These are phyloP conservation scores for Simmondsia chinensis DNA, from an alignment of 148 eudicot genomes.

Conservation along the genomic window DNA sequence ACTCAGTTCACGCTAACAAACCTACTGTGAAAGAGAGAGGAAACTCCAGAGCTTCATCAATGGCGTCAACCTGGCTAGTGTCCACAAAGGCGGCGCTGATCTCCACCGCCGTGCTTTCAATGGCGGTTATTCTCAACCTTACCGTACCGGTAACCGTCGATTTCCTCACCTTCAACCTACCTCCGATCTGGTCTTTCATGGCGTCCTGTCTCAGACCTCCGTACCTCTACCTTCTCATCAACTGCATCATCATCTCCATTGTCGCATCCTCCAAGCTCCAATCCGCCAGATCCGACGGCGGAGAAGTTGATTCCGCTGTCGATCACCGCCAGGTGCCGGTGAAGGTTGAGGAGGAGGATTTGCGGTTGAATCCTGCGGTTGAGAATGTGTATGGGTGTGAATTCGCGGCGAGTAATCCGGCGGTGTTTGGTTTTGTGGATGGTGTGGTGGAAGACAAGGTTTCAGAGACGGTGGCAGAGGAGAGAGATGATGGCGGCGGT, in stretches of 20 bases:
- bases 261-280: constrained; percentile 70
- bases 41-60: too few relatives aligned
- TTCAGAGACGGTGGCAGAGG: not conserved
- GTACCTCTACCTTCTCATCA: constrained; percentile 59
- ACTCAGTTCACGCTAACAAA: too few relatives aligned
- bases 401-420: constrained; percentile 2
- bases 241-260: constrained; percentile 68
- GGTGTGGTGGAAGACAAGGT: not conserved
- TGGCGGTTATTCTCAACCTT: constrained; percentile 33
- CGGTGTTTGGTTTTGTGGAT: constrained; percentile 18
- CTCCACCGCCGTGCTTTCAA: constrained; percentile 31
- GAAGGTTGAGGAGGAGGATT: not conserved
- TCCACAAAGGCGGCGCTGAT: constrained; percentile 30
- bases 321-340: constrained; percentile 2
- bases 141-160: constrained; percentile 26
- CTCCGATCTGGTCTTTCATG: constrained; percentile 28
- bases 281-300: constrained; percentile 5
- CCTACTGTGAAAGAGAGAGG: too few relatives aligned
- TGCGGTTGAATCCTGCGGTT: constrained; percentile 6
- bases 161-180: constrained; percentile 25
- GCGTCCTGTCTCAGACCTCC: constrained; percentile 60
- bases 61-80: constrained; percentile 10
- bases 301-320: not conserved
- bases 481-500: constrained; percentile 4
- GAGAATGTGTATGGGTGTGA: constrained; percentile 9